Conservation (phyloP, 73 alveolate species). For the Halteria grandinella region DNA sequence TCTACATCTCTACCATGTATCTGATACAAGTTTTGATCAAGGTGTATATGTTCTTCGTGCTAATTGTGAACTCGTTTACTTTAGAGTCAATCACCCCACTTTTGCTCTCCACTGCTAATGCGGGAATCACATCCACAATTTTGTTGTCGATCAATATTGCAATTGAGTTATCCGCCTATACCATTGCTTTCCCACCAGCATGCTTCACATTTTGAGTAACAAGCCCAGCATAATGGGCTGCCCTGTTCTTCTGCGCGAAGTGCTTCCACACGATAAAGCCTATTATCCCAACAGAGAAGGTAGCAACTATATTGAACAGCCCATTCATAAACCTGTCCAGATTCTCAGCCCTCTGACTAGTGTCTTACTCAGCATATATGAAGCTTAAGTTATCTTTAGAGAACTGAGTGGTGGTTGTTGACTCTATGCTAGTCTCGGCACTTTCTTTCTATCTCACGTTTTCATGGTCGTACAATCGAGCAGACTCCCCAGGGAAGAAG, state of each 20-base stretch:
- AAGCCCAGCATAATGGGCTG: background rate
- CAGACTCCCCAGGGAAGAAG: no score
- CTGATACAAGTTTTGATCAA: background rate
- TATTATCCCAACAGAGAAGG: background rate
- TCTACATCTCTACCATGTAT: background rate
- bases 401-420: no score
- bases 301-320: background rate
- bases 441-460: no score
- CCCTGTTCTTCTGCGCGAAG: background rate
- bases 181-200: background rate
- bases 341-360: background rate
- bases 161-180: conserved; percentile 3
- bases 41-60: background rate
- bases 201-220: conserved; percentile 9
- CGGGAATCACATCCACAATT: background rate
- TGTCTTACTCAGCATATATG: conserved; percentile 2
- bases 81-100: no score
- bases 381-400: conserved; percentile 7
- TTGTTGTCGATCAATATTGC: background rate
- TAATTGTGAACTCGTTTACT: background rate
- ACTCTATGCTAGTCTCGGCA: no score
- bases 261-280: background rate
- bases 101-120: no score
- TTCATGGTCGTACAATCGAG: no score
- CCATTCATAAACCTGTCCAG: background rate